A percentile compares a stretch with the other conserved stretches of the same genome.
Conservation (phyloP, 768 basidiomycete genomes). For the Tricholoma flavovirens region DNA sequence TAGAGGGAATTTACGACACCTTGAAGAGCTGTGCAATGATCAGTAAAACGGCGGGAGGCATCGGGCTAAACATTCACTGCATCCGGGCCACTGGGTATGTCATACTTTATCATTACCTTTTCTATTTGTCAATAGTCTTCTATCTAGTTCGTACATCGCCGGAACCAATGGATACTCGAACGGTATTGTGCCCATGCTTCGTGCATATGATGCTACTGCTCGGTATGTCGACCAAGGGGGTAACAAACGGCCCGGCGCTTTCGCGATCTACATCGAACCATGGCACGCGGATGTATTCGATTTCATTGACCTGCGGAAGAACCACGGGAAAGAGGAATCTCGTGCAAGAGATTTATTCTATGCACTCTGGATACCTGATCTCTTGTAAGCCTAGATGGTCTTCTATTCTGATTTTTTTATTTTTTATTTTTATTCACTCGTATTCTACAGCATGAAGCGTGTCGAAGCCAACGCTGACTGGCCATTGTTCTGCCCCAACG, state of each 20-base stretch:
- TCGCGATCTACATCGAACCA: constrained; percentile 97
- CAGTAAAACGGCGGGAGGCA: constrained; percentile 98
- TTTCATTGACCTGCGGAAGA: constrained; percentile 96
- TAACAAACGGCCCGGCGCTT: constrained; percentile 98
- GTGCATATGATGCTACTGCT: constrained; percentile 95
- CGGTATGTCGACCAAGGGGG: constrained; percentile 99
- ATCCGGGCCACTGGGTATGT: constrained; percentile 91
- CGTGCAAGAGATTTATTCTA: constrained; percentile 97
- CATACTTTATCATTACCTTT: not conserved
- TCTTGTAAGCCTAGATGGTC: constrained; percentile 61
- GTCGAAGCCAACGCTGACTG: constrained; percentile 86
- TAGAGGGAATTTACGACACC: constrained; percentile 98
- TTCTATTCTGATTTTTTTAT: not conserved
- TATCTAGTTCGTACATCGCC: constrained; percentile 91
- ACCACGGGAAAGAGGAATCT: constrained; percentile 97
- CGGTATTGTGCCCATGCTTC: constrained; percentile 98
- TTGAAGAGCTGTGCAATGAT: constrained; percentile 98
- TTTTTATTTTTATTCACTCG: not conserved
- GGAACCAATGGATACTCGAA: constrained; percentile 99
- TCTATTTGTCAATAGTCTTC: constrained; percentile 1
- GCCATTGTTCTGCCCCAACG: constrained; percentile 97
- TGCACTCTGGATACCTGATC: constrained; percentile 95
- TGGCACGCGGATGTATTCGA: constrained; percentile 99
- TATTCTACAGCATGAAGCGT: constrained; percentile 77
- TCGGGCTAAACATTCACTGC: constrained; percentile 92